Percentiles rank a stretch among this genome's conserved stretches.
These are phyloP conservation scores for Russula virescens DNA, from an alignment of 768 basidiomycete species.

Conservation along the genomic window DNA sequence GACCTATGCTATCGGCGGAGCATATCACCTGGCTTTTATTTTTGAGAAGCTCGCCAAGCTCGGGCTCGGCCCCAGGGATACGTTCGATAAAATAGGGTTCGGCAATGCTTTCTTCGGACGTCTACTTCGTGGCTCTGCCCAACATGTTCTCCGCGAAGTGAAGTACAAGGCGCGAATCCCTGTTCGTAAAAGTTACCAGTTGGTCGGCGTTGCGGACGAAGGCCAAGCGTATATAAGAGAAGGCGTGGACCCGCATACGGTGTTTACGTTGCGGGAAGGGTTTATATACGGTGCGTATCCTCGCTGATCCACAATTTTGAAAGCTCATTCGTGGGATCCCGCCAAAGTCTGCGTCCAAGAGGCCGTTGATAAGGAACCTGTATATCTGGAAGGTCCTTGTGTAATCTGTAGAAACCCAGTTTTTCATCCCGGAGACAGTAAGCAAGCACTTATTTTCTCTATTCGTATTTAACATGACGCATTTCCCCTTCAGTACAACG, in stretches of 20 bases:
- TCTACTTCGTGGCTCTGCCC: conserved; percentile 52
- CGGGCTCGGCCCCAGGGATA: not conserved
- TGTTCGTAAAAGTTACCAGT: conserved; percentile 55
- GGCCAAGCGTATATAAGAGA: conserved; percentile 32
- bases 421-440: conserved; percentile 3
- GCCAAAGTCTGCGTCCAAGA: not conserved
- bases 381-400: not conserved
- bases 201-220: conserved; percentile 40
- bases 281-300: not conserved
- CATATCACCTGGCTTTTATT: not conserved
- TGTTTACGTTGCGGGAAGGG: conserved; percentile 1
- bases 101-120: conserved; percentile 53
- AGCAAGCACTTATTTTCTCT: not conserved
- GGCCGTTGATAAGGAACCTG: not conserved
- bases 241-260: not conserved
- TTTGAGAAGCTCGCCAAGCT: not conserved
- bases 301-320: not conserved
- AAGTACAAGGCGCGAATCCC: conserved; percentile 71
- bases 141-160: conserved; percentile 61
- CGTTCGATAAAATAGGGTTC: conserved; percentile 42
- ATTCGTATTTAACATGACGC: not conserved
- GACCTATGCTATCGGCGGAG: not conserved
- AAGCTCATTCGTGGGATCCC: not conserved
- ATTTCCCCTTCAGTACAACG: conserved; percentile 12
- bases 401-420: not conserved